Evolutionary conservation across 768 basidiomycete species (phyloP).

Genomic region (Trametes villosa): DNA sequence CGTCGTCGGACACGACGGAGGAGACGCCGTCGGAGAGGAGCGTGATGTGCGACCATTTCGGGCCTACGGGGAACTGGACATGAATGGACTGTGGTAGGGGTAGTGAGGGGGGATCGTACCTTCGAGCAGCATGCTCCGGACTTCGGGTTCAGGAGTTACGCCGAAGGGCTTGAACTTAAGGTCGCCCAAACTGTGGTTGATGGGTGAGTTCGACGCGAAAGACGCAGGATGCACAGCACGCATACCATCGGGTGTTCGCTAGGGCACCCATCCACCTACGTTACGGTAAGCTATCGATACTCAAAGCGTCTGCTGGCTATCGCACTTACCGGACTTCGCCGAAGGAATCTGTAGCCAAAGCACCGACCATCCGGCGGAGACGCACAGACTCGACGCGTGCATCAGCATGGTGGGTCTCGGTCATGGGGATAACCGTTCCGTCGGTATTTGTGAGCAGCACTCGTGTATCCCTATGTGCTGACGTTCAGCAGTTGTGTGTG

Average conservation of each 20-base stretch:
- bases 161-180: constrained; percentile 87
- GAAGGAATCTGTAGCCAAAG: constrained; percentile 90
- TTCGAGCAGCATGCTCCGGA: constrained; percentile 72
- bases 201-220: not conserved
- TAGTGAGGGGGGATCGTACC: constrained; percentile 48
- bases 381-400: constrained; percentile 83
- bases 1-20: constrained; percentile 89
- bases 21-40: constrained; percentile 95
- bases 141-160: constrained; percentile 92
- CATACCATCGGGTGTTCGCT: constrained; percentile 86
- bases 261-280: constrained; percentile 92
- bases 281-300: not conserved
- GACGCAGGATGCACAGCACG: not conserved
- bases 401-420: constrained; percentile 96
- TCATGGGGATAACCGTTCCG: constrained; percentile 82
- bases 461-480: constrained; percentile 39
- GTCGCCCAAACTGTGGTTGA: constrained; percentile 76
- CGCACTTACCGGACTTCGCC: constrained; percentile 77
- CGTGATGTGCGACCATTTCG: constrained; percentile 85
- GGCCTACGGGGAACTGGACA: constrained; percentile 49
- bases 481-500: not conserved
- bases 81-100: not conserved
- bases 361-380: constrained; percentile 88
- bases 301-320: not conserved
- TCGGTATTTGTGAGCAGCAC: constrained; percentile 79